phyloP scores from a whole-genome alignment of 2,329 filamentous ascomycete genomes.

The Colletotrichum caudatum region DNA sequence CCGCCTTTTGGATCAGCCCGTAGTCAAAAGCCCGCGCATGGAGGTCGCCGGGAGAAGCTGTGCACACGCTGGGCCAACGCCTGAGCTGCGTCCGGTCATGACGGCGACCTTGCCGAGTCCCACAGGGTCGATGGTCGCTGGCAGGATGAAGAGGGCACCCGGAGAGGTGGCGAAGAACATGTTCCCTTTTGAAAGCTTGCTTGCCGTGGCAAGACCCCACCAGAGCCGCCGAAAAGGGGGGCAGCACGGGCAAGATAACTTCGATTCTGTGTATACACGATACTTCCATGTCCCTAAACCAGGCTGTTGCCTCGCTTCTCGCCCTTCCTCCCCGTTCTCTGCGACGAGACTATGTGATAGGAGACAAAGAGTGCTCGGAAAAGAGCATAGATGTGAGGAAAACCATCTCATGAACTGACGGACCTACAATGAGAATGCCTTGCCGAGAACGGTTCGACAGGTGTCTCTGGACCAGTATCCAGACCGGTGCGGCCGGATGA shows the following conservation, averaged over 20 bases:
- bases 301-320: not conserved
- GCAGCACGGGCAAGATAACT: not conserved
- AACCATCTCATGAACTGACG: not conserved
- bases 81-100: constrained; percentile 49
- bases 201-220: not conserved
- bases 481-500: constrained; percentile 10
- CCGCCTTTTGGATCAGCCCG: constrained; percentile 43
- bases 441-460: not conserved
- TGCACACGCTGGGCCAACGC: constrained; percentile 51
- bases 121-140: constrained; percentile 43
- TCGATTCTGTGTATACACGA: not conserved
- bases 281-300: not conserved
- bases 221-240: not conserved
- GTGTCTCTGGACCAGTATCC: not conserved
- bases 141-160: constrained; percentile 45
- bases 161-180: constrained; percentile 47
- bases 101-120: constrained; percentile 46
- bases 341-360: not conserved
- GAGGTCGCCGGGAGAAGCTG: constrained; percentile 47
- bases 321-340: not conserved
- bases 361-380: not conserved
- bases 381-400: not conserved
- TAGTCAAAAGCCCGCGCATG: constrained; percentile 38
- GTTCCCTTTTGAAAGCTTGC: not conserved
- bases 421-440: constrained; percentile 7